Percentiles rank a stretch among this genome's conserved stretches.
These are phyloP conservation scores for Prunus mume DNA, from an alignment of 306 rosid species.

Conservation along the genomic window DNA sequence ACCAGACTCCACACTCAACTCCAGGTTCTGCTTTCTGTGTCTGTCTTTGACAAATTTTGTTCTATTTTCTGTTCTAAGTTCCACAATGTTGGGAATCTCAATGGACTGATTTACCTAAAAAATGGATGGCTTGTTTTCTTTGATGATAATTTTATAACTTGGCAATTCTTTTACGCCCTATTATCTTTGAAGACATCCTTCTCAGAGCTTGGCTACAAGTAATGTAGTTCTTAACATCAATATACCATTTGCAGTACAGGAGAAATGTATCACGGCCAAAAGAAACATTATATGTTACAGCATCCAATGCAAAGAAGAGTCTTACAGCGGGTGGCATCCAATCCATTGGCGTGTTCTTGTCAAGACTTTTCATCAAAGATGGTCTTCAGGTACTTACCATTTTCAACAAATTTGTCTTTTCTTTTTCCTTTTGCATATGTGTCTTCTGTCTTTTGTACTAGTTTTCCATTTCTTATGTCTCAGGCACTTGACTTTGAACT, in stretches of 20 bases:
- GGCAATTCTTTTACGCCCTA: too few species aligned
- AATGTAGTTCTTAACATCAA: neutral
- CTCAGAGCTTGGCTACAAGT: neutral
- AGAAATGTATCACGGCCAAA: slow-evolving; percentile 54
- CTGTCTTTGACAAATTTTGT: neutral
- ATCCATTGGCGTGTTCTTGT: too few species aligned
- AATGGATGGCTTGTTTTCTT: neutral
- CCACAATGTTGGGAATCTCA: neutral
- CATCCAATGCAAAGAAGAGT: slow-evolving; percentile 61
- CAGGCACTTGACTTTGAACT: neutral
- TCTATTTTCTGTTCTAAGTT: neutral
- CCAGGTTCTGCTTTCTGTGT: slow-evolving; percentile 50
- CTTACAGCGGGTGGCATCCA: slow-evolving; percentile 54
- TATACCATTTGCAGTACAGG: slow-evolving; percentile 20
- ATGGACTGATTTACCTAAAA: neutral
- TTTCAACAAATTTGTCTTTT: neutral
- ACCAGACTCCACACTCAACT: slow-evolving; percentile 55
- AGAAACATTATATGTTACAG: slow-evolving; percentile 52
- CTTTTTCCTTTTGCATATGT: neutral
- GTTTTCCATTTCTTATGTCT: too few species aligned
- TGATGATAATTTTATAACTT: too few species aligned
- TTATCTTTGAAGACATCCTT: neutral
- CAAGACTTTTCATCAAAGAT: slow-evolving; percentile 28
- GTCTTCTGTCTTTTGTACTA: too few species aligned
- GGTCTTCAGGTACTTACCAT: slow-evolving; percentile 53